Base-by-base conservation (phyloP, 768 basidiomycete species). In the Suillus hirtellus region DNA sequence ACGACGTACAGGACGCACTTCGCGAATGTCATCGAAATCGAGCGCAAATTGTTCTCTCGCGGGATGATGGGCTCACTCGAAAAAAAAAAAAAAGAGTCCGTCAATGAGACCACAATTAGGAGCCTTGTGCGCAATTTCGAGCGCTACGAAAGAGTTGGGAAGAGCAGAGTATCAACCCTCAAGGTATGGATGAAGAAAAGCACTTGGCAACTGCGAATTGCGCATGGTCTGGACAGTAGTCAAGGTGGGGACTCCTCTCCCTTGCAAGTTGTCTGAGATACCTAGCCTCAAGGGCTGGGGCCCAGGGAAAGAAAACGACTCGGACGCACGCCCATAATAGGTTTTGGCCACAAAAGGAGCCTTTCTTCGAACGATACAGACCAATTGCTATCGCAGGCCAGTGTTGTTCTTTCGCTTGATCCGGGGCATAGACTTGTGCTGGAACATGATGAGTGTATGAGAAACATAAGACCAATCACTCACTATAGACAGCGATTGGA, bases 161-260 rank as follows among this genome's bases (percentile, higher is more conserved):
- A 70, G 27, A 70, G 76, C 17, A 79, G 81, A 17, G 75, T 82
- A 7, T 79, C 82, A 52, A 84, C 79, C 65, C 70, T 90, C 53
- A 87, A 84, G 31, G 4, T 31, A 31, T 90, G 89, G 89, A 73
- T 86, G 69, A 73, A 14, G 72, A 68, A 15, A 68, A 75, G 38
- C 31, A 12, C 38, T 14, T 14, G 12, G 11, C 12, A 12, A 40
- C 38, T 40, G 38, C 38, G 4, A 61, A 70, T 14, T 40, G 38
- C 3, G 27, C 27, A 31, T 31, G 27, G 27, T 31, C 27, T 31
- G 31, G 31, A 31, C 31, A 31, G 31, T 31, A 31, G 31, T 6
- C 6, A 43, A 19, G 19, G 43, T n/a, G 43, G 19, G 42, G 5
- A 17, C 6, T 43, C 17, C 17, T 44, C 17, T 44, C 8, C 43